phyloP scores from a whole-genome alignment of 2,329 filamentous ascomycete genomes.

The Aspergillus alliaceus region DNA sequence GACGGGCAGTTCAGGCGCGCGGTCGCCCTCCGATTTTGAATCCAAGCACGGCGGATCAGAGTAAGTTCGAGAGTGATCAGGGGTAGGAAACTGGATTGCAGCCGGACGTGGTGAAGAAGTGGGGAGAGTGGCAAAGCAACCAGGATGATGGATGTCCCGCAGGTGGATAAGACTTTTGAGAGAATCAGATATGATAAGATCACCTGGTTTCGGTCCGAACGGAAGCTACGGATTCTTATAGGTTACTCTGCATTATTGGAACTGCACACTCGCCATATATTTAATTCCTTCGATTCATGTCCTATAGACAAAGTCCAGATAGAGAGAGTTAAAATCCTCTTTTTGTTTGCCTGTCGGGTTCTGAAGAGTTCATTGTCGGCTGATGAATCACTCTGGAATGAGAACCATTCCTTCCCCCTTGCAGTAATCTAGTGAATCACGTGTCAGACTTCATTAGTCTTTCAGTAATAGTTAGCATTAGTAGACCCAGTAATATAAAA shows the following conservation, averaged over 20 bases:
- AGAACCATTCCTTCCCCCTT: background rate
- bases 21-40: background rate
- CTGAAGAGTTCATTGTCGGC: background rate
- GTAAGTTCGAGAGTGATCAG: background rate
- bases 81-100: conserved; percentile 2
- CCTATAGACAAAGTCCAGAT: no score
- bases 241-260: background rate
- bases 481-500: background rate
- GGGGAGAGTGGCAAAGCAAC: conserved; percentile 19
- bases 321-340: background rate
- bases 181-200: conserved; percentile 29
- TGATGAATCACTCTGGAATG: background rate
- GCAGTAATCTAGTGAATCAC: background rate
- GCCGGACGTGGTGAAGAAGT: conserved; percentile 10
- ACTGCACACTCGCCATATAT: no score
- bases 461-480: background rate
- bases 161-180: conserved; percentile 5
- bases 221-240: conserved; percentile 1
- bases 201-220: conserved; percentile 16
- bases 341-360: background rate
- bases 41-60: background rate
- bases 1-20: background rate
- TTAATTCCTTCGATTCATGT: no score
- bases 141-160: conserved; percentile 7
- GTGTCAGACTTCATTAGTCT: background rate